phyloP scores from a whole-genome alignment of 495 filamentous ascomycete species.

The Ascobolus immersus region DNA sequence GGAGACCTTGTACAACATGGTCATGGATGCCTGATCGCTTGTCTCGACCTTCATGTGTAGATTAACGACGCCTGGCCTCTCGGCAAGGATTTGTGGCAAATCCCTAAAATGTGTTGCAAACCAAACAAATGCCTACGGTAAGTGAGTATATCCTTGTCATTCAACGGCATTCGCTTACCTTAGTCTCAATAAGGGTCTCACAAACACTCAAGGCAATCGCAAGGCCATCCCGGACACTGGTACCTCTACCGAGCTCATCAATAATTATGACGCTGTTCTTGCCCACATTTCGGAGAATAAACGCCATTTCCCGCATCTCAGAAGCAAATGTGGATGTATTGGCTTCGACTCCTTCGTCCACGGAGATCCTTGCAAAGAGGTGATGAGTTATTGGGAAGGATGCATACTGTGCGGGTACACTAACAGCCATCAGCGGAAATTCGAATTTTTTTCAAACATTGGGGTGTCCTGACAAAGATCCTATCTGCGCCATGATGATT shows the following conservation, averaged over 20 bases:
- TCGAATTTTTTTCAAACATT: background rate
- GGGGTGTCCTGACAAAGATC: constrained; percentile 32
- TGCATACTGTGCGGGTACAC: constrained; percentile 59
- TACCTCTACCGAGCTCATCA: constrained; percentile 83
- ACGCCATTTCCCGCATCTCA: constrained; percentile 89
- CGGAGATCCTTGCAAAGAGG: constrained; percentile 65
- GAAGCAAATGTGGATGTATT: constrained; percentile 83
- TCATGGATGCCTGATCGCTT: constrained; percentile 16
- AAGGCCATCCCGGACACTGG: constrained; percentile 67
- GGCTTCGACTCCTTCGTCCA: constrained; percentile 67
- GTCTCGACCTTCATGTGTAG: constrained; percentile 57
- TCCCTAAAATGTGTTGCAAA: constrained; percentile 85
- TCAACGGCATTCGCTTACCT: constrained; percentile 8
- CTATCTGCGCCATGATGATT: constrained; percentile 77
- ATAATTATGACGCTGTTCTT: constrained; percentile 54
- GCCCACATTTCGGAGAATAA: constrained; percentile 45
- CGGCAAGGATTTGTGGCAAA: constrained; percentile 47
- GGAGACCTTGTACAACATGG: constrained; percentile 60
- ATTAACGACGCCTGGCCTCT: constrained; percentile 50
- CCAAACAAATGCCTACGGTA: constrained; percentile 38
- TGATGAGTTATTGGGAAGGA: constrained; percentile 56
- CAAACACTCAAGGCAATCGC: constrained; percentile 72
- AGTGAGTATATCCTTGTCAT: constrained; percentile 1
- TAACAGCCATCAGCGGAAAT: constrained; percentile 1
- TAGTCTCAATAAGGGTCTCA: constrained; percentile 57